Evolutionary conservation across 1,139 yeast genomes (phyloP).

Genomic region (Geotrichum reessii): DNA sequence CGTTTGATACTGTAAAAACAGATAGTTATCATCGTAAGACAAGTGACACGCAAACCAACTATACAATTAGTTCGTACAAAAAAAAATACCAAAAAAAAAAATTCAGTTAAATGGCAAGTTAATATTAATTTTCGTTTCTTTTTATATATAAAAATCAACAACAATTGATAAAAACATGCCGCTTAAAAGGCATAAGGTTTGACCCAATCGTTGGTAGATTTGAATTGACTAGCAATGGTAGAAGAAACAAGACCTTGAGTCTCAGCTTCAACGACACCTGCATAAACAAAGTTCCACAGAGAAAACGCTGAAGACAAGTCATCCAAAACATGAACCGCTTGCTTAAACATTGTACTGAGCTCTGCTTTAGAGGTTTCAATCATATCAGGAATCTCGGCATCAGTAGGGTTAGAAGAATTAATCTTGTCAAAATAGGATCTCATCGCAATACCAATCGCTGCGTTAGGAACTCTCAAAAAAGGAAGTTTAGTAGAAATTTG

Average conservation of each 20-base stretch:
- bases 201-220: conserved; percentile 44
- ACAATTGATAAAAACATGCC: background rate
- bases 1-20: no score
- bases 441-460: conserved; percentile 39
- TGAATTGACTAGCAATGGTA: conserved; percentile 36
- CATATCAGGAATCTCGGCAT: conserved; percentile 19
- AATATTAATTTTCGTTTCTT: background rate
- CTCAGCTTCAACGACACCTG: conserved; percentile 34
- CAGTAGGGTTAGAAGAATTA: conserved; percentile 22
- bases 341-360: conserved; percentile 28
- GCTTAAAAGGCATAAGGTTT: conserved; percentile 17
- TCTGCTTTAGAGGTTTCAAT: conserved; percentile 20
- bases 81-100: no score
- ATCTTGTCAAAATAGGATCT: conserved; percentile 37
- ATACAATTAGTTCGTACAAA: no score
- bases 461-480: conserved; percentile 46
- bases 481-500: conserved; percentile 54
- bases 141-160: background rate
- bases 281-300: conserved; percentile 37
- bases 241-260: conserved; percentile 38
- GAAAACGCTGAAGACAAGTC: conserved; percentile 45
- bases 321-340: conserved; percentile 33
- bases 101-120: background rate
- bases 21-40: no score
- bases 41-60: no score